Evolutionary conservation across 495 filamentous ascomycete genomes (phyloP).

Genomic region (Aspergillus taichungensis): DNA sequence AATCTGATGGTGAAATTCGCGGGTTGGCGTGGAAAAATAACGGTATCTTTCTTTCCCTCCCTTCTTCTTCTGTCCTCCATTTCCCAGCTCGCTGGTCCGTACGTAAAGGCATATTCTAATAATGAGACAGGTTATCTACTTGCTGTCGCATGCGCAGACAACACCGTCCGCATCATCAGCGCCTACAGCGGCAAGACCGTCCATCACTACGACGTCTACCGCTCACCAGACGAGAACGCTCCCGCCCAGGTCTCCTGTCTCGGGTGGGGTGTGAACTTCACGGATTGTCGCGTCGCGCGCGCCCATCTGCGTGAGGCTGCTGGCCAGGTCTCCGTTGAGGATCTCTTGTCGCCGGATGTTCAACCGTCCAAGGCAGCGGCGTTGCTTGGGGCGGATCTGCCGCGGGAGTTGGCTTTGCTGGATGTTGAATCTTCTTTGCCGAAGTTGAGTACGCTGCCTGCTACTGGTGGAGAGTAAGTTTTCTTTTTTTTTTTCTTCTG

Average conservation of each 20-base stretch:
- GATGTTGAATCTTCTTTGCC: slow-evolving; percentile 76
- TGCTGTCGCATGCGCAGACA: slow-evolving; percentile 70
- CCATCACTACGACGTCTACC: slow-evolving; percentile 48
- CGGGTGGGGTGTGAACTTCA: slow-evolving; percentile 65
- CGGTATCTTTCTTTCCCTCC: slow-evolving; percentile 39
- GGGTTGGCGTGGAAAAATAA: slow-evolving; percentile 69
- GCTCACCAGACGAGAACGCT: slow-evolving; percentile 18
- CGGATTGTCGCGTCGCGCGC: slow-evolving; percentile 43
- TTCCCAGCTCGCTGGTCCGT: too few relatives aligned
- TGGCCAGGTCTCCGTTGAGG: slow-evolving; percentile 32
- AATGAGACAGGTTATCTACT: slow-evolving; percentile 52
- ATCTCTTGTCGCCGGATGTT: slow-evolving; percentile 29
- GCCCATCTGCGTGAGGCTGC: slow-evolving; percentile 32
- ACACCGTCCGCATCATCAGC: slow-evolving; percentile 58
- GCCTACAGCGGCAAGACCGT: slow-evolving; percentile 70
- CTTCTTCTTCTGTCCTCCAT: background rate
- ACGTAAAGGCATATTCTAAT: background rate
- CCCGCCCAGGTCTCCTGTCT: slow-evolving; percentile 48
- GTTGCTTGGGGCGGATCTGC: slow-evolving; percentile 53
- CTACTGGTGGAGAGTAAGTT: slow-evolving; percentile 36
- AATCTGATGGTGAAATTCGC: slow-evolving; percentile 43
- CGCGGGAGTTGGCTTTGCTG: slow-evolving; percentile 64
- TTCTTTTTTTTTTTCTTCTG: background rate
- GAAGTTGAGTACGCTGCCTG: slow-evolving; percentile 64
- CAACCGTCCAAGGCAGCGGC: slow-evolving; percentile 30